phyloP scores from a whole-genome alignment of 2,329 filamentous ascomycete genomes.

The Pseudogymnoascus verrucosus region DNA sequence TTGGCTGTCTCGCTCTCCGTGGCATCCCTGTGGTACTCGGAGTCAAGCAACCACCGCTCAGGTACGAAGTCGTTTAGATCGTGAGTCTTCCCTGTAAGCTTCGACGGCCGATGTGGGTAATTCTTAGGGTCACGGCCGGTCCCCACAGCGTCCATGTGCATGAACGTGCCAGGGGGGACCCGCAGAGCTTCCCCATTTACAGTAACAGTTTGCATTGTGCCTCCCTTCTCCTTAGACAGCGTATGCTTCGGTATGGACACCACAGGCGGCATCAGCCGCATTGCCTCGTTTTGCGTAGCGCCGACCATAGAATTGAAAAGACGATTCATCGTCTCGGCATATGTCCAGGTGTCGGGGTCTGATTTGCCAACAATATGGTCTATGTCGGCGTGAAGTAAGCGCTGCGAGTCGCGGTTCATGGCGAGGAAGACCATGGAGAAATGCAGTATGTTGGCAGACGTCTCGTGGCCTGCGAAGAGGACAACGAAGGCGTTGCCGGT shows the following conservation, averaged over 20 bases:
- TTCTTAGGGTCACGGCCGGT: constrained; percentile 47
- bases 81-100: constrained; percentile 14
- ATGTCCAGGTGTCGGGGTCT: constrained; percentile 15
- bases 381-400: constrained; percentile 21
- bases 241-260: constrained; percentile 44
- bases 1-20: constrained; percentile 19
- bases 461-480: constrained; percentile 29
- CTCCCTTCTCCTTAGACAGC: constrained; percentile 20
- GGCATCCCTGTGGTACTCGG: constrained; percentile 20
- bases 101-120: constrained; percentile 35
- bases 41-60: constrained; percentile 43
- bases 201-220: constrained; percentile 13
- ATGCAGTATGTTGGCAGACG: constrained; percentile 26
- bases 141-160: constrained; percentile 38
- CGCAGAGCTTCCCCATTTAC: constrained; percentile 15
- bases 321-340: constrained; percentile 19
- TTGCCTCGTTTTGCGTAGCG: constrained; percentile 39
- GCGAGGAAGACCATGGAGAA: constrained; percentile 26
- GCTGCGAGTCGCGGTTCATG: constrained; percentile 15
- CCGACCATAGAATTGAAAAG: constrained; percentile 23
- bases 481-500: constrained; percentile 27
- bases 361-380: constrained; percentile 22
- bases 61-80: constrained; percentile 46
- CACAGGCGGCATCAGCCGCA: constrained; percentile 46
- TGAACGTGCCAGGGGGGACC: constrained; percentile 26